Base-by-base conservation (phyloP, 352 stramenopile species). In the Globisporangium middletonii region DNA sequence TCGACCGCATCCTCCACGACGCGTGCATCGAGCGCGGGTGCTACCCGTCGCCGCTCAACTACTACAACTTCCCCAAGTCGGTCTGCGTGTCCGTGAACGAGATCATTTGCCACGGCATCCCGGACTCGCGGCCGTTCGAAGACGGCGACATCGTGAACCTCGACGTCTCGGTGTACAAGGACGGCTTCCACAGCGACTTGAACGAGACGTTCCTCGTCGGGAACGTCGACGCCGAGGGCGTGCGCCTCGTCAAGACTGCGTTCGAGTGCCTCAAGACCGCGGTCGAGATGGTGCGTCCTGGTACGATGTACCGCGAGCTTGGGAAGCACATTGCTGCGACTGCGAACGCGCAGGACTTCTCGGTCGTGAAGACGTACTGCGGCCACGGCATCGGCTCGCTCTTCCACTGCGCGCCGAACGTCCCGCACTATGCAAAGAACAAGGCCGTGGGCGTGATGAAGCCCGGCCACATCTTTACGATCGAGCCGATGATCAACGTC, bases 401-500 rank as follows among this genome's bases (percentile, higher is more conserved):
- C 18, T 99, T 99, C 68, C 97, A 99, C 73, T 98, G 90, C 50
- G 77, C 89, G 23, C 97, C 97, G 0, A 99, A 98, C 60, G 83
- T 99, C 4, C 96, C 96, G 18, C 97, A 99, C 68, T 99, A 99
- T 68, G 83, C 92, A 15, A 99, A 98, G 75, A 99, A 99, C 67
- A 99, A 99, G 73, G 92, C 95, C 27, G 78, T 93, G 44, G 97
- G 97, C 37, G 94, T 98, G 26, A 99, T 99, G 92, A 98, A 97
- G 62, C 86, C 89, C 3, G 97, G 96, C 28, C 95, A 99, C 77
- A 96, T 99, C 46, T 99, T 99, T 74, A 99, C 97, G 0, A 98
- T 99, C 56, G 97, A 99, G 68, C 97, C 97, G 9, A 99, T 99
- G 97, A 99, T 99, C 67, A 99, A 99, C 75, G 72, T 97, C n/a